Base-by-base conservation (phyloP, 768 basidiomycete species). In the Trametes cingulata region DNA sequence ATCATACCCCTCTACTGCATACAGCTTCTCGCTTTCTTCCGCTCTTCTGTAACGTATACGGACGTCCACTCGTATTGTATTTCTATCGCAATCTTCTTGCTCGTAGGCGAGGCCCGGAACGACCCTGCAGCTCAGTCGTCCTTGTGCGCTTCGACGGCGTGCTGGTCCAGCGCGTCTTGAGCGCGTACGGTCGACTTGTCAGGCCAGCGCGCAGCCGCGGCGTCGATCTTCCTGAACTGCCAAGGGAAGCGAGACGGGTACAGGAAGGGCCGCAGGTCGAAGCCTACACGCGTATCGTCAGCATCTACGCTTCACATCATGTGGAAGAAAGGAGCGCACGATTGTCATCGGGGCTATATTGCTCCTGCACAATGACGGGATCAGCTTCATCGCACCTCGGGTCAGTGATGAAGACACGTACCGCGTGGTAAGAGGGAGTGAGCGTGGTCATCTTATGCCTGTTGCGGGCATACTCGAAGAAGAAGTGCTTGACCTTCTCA, bases 371-470 rank as follows among this genome's bases (percentile, higher is more conserved):
- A n/a, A n/a, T 17, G 15, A 41, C 27, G 35, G 13, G 12, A 7
- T 37, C 33, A 49, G 35, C 3, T 19, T 5, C 45, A 48, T 27
- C 3, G 36, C 29, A n/a, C 20, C 29, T 36, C 22, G 40, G 14
- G 52, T 55, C 29, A 56, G 46, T 27, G 35, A 5, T 50, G 36
- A 51, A 65, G 48, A 51, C 7, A 79, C 91, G 69, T 63, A 90
- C 96, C 48, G 95, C 95, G 71, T 97, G 95, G 68, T 97, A 97
- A 1, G 93, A 82, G 1, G 95, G 95, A 2, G 95, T 97, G 62
- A 97, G 71, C 0, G 93, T 96, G 24, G 95, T 96, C 95, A 99
- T 98, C 84, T 99, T 99, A 77, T 98, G 97, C 46, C 95, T 78
- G 72, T 99, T 99, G 53, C 95, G 81, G 0, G 97, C 97, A 67